Evolutionary conservation across 2,329 filamentous ascomycete species (phyloP), one percentile per base, ranked within the genome.

Genomic region (Ilyonectria sp.): DNA sequence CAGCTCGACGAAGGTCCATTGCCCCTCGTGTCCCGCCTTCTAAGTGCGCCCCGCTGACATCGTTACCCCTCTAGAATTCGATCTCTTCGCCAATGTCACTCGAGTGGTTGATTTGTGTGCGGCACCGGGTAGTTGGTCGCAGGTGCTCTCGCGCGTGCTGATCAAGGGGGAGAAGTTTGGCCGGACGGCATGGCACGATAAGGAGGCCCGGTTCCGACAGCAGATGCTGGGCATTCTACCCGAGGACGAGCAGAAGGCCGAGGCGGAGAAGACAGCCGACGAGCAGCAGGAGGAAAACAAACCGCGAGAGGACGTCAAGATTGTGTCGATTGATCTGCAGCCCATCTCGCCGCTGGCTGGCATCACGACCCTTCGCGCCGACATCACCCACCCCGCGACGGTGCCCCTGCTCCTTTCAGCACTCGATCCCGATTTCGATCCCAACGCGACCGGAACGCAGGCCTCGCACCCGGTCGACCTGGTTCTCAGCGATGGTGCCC

Each of bases 381-480:
- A 99, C 79, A 99, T 99, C 74, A 99, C 96, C 9, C 96, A 99
- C 80, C 95, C 96, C 0, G 95, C 94, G 4, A 99, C 96, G 0
- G 94, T 98, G 35, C 95, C 95, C 8, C 89, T 97, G 4, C 89
- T 99, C 21, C 88, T 98, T 26, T 90, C 91, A 70, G 94, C 95
- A 1, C 86, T 99, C 23, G 94, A 98, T 74, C 89, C 93, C 2
- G 89, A 90, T 47, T 89, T 89, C 71, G 88, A 91, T 59, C 78
- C 85, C 2, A 69, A 65, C 50, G 58, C 73, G 31, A 68, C 70
- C n/a, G 84, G 79, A 69, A 77, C 71, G 17, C 86, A 90, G 72
- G 88, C 92, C 2, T 89, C 91, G 1, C 90, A 94, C 55, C 93
- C 92, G 0, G 95, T 98, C 15, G 96, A 99, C 78, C 88, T 99